These are phyloP conservation scores for Aspergillus uvarum DNA, from an alignment of 2,329 filamentous ascomycete species.

Conservation along the genomic window DNA sequence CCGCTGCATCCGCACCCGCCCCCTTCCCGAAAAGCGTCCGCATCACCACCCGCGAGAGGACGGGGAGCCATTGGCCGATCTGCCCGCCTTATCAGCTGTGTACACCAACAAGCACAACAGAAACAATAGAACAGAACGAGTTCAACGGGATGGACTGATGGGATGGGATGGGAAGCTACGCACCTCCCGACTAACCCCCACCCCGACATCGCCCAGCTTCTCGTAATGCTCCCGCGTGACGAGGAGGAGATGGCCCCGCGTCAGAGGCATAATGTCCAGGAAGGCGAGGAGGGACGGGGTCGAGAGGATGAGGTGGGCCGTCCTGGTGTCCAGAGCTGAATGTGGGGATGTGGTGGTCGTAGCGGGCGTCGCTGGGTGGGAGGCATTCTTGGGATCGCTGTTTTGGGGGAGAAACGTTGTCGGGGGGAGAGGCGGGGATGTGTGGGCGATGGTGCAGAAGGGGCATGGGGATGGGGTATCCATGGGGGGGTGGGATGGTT, in stretches of 20 bases:
- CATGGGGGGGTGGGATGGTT: too few relatives aligned
- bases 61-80: slow-evolving; percentile 48
- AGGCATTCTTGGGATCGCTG: slow-evolving; percentile 10
- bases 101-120: not conserved
- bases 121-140: not conserved
- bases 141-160: too few relatives aligned
- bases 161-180: not conserved
- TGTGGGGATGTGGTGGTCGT: too few relatives aligned
- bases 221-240: slow-evolving; percentile 74
- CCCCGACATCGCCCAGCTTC: slow-evolving; percentile 71
- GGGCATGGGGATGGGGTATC: slow-evolving; percentile 43
- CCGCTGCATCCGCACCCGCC: slow-evolving; percentile 19
- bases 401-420: slow-evolving; percentile 20
- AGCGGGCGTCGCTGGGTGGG: slow-evolving; percentile 20
- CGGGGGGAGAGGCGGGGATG: slow-evolving; percentile 47
- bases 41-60: slow-evolving; percentile 68
- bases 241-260: slow-evolving; percentile 77
- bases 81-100: slow-evolving; percentile 14
- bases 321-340: slow-evolving; percentile 12
- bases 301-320: slow-evolving; percentile 66
- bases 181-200: slow-evolving; percentile 65
- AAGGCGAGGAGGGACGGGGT: slow-evolving; percentile 79
- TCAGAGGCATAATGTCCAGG: slow-evolving; percentile 88
- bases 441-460: slow-evolving; percentile 58
- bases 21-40: slow-evolving; percentile 58